Base-by-base conservation (phyloP, 2,329 filamentous ascomycete genomes). In the Acarospora socialis region DNA sequence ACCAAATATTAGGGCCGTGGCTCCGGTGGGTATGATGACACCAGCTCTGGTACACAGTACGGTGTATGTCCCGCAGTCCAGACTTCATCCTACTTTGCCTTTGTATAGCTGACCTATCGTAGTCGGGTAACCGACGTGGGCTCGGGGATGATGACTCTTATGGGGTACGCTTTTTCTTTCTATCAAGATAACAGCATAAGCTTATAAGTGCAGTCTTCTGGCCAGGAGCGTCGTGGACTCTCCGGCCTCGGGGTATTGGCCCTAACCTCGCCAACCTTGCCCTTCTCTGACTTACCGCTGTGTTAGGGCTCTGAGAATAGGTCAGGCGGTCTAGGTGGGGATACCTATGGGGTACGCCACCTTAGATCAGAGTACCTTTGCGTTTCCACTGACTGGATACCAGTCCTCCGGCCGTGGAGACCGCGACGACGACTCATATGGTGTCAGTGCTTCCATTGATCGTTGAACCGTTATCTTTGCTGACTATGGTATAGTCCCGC, bases 61-160 rank as follows among this genome's bases (percentile, higher is more conserved):
- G n/a, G n/a, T n/a, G n/a, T n/a, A n/a, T n/a, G n/a, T n/a, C n/a
- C n/a, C n/a, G n/a, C n/a, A n/a, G n/a, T n/a, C n/a, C n/a, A n/a
- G n/a, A n/a, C n/a, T n/a, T n/a, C n/a, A n/a, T n/a, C n/a, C n/a
- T n/a, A n/a, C n/a, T n/a, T n/a, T n/a, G n/a, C n/a, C n/a, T n/a
- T n/a, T n/a, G n/a, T n/a, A n/a, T n/a, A n/a, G n/a, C n/a, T n/a
- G n/a, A n/a, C n/a, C n/a, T n/a, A n/a, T n/a, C n/a, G n/a, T n/a
- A n/a, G n/a, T n/a, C n/a, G n/a, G n/a, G n/a, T n/a, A n/a, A n/a
- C n/a, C n/a, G n/a, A n/a, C n/a, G n/a, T n/a, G n/a, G n/a, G n/a
- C n/a, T n/a, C n/a, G 43, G 40, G 18, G 41, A 32, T 16, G 30
- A 34, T 32, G 41, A 45, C 28, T 44, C 33, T 38, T 45, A 43